Evolutionary conservation across 1,284 basidiomycete species (phyloP).

Genomic region (Ceratobasidium papillatum): DNA sequence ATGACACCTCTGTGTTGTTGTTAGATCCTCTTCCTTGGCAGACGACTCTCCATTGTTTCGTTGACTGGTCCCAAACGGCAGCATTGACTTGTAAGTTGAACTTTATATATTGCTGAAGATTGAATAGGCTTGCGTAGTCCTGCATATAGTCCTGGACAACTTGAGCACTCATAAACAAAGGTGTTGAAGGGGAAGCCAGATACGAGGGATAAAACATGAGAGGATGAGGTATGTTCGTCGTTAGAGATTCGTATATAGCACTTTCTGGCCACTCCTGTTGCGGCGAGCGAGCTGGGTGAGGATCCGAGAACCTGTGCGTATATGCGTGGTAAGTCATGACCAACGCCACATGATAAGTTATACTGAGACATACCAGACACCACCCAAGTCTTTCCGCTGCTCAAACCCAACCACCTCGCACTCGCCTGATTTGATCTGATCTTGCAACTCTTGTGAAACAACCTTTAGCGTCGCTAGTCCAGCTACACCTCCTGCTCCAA

Average conservation of each 20-base stretch:
- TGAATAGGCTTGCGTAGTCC: conserved; percentile 65
- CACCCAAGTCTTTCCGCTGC: conserved; percentile 69
- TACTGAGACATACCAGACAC: conserved; percentile 66
- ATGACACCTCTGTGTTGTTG: conserved; percentile 29
- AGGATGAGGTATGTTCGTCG: conserved; percentile 78
- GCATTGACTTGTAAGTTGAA: conserved; percentile 51
- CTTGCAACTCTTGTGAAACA: conserved; percentile 65
- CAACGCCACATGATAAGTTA: background rate
- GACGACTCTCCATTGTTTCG: conserved; percentile 59
- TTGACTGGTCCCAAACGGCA: conserved; percentile 52
- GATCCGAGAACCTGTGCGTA: conserved; percentile 38
- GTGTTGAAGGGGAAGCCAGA: conserved; percentile 72
- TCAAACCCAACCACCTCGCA: conserved; percentile 71
- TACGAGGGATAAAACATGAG: conserved; percentile 72
- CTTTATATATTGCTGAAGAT: conserved; percentile 63
- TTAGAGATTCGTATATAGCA: conserved; percentile 76
- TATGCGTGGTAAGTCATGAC: background rate
- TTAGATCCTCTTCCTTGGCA: conserved; percentile 29
- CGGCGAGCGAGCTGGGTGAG: background rate
- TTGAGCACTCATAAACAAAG: conserved; percentile 68
- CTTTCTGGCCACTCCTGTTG: conserved; percentile 67
- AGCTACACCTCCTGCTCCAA: conserved; percentile 71
- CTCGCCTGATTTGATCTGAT: conserved; percentile 56
- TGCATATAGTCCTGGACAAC: conserved; percentile 70
- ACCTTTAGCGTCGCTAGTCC: conserved; percentile 73